Percentiles rank a stretch among this genome's conserved stretches.
Evolutionary conservation across 345 rosid species (phyloP).

Genomic region (Rubroshorea leprosula): DNA sequence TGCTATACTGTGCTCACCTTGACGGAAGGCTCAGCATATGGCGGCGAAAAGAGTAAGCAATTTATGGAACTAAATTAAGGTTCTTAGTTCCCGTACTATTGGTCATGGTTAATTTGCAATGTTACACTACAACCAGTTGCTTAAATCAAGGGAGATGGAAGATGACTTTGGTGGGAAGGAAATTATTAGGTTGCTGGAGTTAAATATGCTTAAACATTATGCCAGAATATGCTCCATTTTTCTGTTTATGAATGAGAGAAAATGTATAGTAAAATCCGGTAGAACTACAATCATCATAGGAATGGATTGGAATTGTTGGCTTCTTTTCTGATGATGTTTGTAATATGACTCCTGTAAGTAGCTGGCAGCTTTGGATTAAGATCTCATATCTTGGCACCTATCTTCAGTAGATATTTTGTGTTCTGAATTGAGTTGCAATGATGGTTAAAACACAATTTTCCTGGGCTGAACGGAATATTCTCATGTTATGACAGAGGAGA

Average conservation of each 20-base stretch:
- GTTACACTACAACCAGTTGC: no score
- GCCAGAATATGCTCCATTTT: no score
- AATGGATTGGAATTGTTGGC: not conserved
- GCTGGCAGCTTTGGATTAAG: no score
- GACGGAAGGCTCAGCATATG: conserved; percentile 93
- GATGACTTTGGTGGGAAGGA: no score
- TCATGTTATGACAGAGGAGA: conserved; percentile 61
- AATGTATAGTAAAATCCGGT: no score
- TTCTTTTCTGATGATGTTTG: conserved; percentile 1
- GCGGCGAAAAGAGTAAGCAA: conserved; percentile 79
- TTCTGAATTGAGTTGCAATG: conserved; percentile 13
- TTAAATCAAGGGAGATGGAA: no score
- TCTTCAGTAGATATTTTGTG: not conserved
- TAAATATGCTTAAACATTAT: no score
- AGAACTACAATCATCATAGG: not conserved
- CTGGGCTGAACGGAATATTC: conserved; percentile 19
- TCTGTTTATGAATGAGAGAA: no score
- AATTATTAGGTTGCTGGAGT: no score
- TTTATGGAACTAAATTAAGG: not conserved
- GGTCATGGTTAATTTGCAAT: no score
- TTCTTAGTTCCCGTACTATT: not conserved
- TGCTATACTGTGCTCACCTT: conserved; percentile 80
- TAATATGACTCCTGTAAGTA: no score
- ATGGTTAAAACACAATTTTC: conserved; percentile 19
- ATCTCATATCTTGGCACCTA: not conserved